These are phyloP conservation scores for Eimeria praecox DNA, from an alignment of 169 alveolate species.

Conservation along the genomic window DNA sequence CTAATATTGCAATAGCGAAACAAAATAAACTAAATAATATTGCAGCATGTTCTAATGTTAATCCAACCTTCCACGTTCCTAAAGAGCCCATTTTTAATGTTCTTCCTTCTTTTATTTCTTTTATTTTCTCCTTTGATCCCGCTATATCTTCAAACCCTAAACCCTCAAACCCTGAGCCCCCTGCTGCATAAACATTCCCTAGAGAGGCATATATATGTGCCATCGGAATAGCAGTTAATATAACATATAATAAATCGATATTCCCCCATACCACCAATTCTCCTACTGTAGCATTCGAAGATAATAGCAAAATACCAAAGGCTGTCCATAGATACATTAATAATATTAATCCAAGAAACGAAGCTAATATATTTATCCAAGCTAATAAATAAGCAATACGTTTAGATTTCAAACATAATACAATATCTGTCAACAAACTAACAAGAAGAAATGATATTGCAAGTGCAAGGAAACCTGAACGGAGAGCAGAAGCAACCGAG, in stretches of 20 bases:
- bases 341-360: background rate
- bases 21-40: conserved; percentile 49
- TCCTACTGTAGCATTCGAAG: conserved; percentile 6
- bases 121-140: background rate
- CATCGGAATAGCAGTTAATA: conserved; percentile 64
- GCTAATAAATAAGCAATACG: background rate
- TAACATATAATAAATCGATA: conserved; percentile 1
- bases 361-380: background rate
- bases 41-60: conserved; percentile 44
- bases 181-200: conserved; percentile 57
- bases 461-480: background rate
- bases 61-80: conserved; percentile 67
- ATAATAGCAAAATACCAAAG: background rate
- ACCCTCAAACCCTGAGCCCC: conserved; percentile 23
- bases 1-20: conserved; percentile 39
- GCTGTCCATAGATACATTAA: conserved; percentile 12
- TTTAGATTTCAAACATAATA: background rate
- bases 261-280: conserved; percentile 26
- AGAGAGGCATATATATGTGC: conserved; percentile 49
- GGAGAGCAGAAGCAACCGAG: background rate
- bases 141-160: background rate
- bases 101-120: background rate
- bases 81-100: conserved; percentile 16
- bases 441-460: background rate
- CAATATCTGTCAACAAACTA: background rate